Base-by-base conservation (phyloP, 208 protist genomes). In the Trypanosoma scelopori region DNA sequence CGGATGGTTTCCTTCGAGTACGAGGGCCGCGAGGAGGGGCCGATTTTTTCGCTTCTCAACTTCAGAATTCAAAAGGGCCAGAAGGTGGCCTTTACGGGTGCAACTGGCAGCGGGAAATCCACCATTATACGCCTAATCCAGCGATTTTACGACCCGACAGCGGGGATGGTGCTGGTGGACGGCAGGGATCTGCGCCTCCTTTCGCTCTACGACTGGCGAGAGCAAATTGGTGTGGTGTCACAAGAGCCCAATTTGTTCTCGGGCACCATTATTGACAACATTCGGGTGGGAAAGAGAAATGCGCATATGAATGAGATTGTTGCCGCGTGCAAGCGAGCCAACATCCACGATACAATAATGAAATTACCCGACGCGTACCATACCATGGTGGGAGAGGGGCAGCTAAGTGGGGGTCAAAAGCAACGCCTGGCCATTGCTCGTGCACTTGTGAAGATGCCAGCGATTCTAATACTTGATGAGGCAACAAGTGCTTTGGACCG, bases 181-280 rank as follows among this genome's bases (percentile, higher is more conserved):
- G 83, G 77, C 11, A 41, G 70, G 18, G 73, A 91, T 56, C 28
- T 96, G 5, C 41, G 41, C 9, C 39, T 35, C 23, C 49, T 93
- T 12, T 58, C 81, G 45, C 62, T 81, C 23, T 61, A 76, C 27
- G 79, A 60, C 51, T 55, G 92, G 20, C 71, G 85, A 41, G 30
- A 58, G 60, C 65, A 84, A 23, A 76, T 94, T 48, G 85, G 77
- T 22, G 68, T 97, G 3, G 84, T 97, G 16, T 65, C 71, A 7
- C 94, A 97, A 75, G 88, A 97, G 55, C 79, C 82, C 18, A 52
- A 82, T 22, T 68, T 97, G 3, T 98, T 98, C 65, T 69, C 84
- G 49, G 75, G 62, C 22, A 90, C 81, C 23, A 70, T 97, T 41
- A 45, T 66, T 39, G 59, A 96, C 46, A 97, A 97, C 69, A 84